Percentiles rank a stretch among this genome's conserved stretches.
Evolutionary conservation across 192 early-diverging fungal genomes (phyloP).

Genomic region (Lunasporangiospora selenospora): DNA sequence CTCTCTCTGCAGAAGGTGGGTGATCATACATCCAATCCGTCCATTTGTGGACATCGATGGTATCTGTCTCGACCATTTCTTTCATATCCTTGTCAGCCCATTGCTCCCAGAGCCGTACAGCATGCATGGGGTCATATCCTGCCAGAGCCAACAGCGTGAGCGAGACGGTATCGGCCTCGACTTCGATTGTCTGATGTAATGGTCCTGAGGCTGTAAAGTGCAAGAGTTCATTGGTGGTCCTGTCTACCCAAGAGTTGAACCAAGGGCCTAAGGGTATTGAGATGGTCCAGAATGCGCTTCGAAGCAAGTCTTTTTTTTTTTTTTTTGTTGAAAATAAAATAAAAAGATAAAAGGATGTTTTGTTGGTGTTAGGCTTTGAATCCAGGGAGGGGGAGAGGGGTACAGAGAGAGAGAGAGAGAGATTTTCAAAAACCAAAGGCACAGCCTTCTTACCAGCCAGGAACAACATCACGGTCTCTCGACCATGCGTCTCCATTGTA

Average conservation of each 20-base stretch:
- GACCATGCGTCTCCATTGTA: constrained; percentile 61
- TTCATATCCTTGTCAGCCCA: constrained; percentile 50
- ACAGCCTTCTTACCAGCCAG: constrained; percentile 46
- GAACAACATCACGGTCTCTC: constrained; percentile 55
- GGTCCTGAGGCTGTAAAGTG: constrained; percentile 29
- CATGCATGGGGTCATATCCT: constrained; percentile 62
- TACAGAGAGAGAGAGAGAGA: not conserved
- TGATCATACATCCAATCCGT: constrained; percentile 50
- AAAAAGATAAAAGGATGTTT: not conserved
- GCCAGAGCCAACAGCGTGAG: constrained; percentile 58
- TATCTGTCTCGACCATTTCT: constrained; percentile 28
- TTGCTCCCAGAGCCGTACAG: constrained; percentile 57
- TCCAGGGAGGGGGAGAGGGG: too few species aligned
- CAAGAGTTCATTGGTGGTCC: constrained; percentile 20
- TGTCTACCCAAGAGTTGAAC: constrained; percentile 40
- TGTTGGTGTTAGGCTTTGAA: too few species aligned
- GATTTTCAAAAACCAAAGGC: not conserved
- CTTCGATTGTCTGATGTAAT: constrained; percentile 50
- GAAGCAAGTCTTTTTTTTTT: constrained; percentile 17
- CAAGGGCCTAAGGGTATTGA: constrained; percentile 38
- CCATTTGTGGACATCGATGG: constrained; percentile 39
- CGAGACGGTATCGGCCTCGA: constrained; percentile 58
- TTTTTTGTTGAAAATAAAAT: constrained; percentile 1
- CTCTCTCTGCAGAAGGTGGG: constrained; percentile 44
- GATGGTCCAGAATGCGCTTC: constrained; percentile 43